Evolutionary conservation across 805 yeast species (phyloP).

Genomic region (Metahyphopichia silvanorum): DNA sequence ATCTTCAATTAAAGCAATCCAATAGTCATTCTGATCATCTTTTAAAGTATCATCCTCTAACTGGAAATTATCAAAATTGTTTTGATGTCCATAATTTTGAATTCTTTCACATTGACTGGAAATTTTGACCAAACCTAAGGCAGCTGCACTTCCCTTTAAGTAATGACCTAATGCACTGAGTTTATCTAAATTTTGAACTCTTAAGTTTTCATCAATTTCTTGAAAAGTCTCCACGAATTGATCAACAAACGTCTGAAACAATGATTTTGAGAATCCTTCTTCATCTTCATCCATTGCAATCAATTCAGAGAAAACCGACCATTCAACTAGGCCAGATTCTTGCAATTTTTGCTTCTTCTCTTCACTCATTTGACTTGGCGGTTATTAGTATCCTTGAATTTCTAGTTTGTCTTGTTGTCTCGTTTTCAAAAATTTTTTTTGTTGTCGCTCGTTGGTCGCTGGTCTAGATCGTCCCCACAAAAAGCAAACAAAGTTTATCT

Average conservation of each 20-base stretch:
- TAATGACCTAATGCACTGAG: slow-evolving; percentile 85
- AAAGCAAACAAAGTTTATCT: no score
- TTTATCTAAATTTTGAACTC: slow-evolving; percentile 46
- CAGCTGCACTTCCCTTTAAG: slow-evolving; percentile 93
- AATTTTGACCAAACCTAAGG: slow-evolving; percentile 79
- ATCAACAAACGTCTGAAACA: slow-evolving; percentile 81
- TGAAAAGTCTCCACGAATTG: slow-evolving; percentile 81
- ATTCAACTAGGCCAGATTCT: slow-evolving; percentile 70
- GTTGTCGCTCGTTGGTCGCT: no score
- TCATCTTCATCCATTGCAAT: slow-evolving; percentile 96
- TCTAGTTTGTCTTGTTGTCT: no score
- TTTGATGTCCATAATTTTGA: slow-evolving; percentile 77
- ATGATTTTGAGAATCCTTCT: slow-evolving; percentile 78
- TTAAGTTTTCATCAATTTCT: slow-evolving; percentile 61
- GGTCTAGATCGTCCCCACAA: no score
- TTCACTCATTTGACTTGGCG: slow-evolving; percentile 8
- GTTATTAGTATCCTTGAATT: no score
- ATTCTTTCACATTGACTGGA: slow-evolving; percentile 89
- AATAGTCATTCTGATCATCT: slow-evolving; percentile 29
- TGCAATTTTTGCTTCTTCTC: slow-evolving; percentile 28
- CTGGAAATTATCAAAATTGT: slow-evolving; percentile 35
- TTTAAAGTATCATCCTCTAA: slow-evolving; percentile 8
- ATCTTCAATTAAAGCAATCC: slow-evolving; percentile 46
- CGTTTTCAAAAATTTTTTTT: no score
- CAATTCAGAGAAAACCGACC: slow-evolving; percentile 85